A percentile compares a stretch with the other conserved stretches of the same genome.
These are phyloP conservation scores for Pseudonitzschia pungens DNA, from an alignment of 108 stramenopile species.

Conservation along the genomic window DNA sequence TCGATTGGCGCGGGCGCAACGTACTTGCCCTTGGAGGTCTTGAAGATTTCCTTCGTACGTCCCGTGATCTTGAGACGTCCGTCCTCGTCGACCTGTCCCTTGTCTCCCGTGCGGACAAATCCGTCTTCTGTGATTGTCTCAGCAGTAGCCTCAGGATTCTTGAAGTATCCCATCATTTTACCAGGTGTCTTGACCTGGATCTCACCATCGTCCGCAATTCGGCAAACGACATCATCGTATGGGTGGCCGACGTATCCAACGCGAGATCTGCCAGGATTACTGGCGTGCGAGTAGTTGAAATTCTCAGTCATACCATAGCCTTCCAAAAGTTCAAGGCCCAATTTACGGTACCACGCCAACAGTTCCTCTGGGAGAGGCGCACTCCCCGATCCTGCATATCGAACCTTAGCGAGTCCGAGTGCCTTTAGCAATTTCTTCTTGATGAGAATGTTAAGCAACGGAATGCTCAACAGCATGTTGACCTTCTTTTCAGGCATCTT, in stretches of 20 bases:
- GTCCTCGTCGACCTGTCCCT: conserved; percentile 70
- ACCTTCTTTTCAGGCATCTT: conserved; percentile 69
- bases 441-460: conserved; percentile 55
- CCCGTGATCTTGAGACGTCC: conserved; percentile 88
- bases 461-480: conserved; percentile 58
- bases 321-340: conserved; percentile 73
- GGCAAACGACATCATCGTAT: conserved; percentile 61
- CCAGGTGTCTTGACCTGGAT: conserved; percentile 80
- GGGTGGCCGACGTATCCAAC: conserved; percentile 75
- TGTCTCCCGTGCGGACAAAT: conserved; percentile 87
- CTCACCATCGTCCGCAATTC: conserved; percentile 74
- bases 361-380: conserved; percentile 67
- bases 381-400: conserved; percentile 71
- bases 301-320: conserved; percentile 88
- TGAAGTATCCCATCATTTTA: conserved; percentile 81
- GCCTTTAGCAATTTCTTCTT: conserved; percentile 63
- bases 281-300: conserved; percentile 77
- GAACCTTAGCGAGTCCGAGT: conserved; percentile 62
- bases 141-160: conserved; percentile 81
- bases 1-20: conserved; percentile 83
- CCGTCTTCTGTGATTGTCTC: conserved; percentile 82
- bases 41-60: conserved; percentile 85
- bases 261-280: conserved; percentile 42
- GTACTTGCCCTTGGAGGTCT: conserved; percentile 82
- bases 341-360: conserved; percentile 60